Evolutionary conservation across 495 filamentous ascomycete species (phyloP).

Genomic region (Antarctomyces pellizariae): DNA sequence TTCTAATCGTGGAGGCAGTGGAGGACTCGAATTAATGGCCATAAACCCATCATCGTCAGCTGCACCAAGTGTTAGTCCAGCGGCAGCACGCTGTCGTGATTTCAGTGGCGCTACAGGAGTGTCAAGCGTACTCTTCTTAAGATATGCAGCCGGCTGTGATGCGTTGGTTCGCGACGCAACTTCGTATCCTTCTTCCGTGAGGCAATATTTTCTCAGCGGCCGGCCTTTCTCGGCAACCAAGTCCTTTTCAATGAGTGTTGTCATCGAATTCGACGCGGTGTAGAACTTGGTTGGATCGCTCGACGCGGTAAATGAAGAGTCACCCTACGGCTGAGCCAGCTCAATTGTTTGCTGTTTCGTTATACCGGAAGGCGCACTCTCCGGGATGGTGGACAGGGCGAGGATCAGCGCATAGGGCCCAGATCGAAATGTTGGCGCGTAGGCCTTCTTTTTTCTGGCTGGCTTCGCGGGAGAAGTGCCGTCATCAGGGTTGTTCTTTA

Average conservation of each 20-base stretch:
- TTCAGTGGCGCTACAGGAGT: background rate
- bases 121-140: conserved; percentile 4
- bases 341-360: conserved; percentile 48
- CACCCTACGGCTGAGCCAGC: conserved; percentile 46
- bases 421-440: conserved; percentile 47
- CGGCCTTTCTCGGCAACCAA: conserved; percentile 48
- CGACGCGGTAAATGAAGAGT: conserved; percentile 50
- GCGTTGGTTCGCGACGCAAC: conserved; percentile 40
- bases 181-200: conserved; percentile 65
- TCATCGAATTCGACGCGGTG: conserved; percentile 76
- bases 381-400: conserved; percentile 35
- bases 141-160: conserved; percentile 1
- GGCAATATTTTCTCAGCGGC: conserved; percentile 39
- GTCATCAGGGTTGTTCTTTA: conserved; percentile 6
- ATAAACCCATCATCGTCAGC: conserved; percentile 1
- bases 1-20: too few species aligned
- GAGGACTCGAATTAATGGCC: conserved; percentile 1
- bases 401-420: conserved; percentile 55
- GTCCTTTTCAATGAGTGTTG: conserved; percentile 49
- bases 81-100: too few species aligned
- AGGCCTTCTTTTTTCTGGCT: conserved; percentile 36
- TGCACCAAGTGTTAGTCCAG: background rate
- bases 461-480: conserved; percentile 31
- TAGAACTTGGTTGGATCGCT: conserved; percentile 44
- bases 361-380: conserved; percentile 29